A percentile compares a stretch with the other conserved stretches of the same genome.
phyloP scores from a whole-genome alignment of 371 early-diverging fungal species.

The Actinomucor elegans region DNA sequence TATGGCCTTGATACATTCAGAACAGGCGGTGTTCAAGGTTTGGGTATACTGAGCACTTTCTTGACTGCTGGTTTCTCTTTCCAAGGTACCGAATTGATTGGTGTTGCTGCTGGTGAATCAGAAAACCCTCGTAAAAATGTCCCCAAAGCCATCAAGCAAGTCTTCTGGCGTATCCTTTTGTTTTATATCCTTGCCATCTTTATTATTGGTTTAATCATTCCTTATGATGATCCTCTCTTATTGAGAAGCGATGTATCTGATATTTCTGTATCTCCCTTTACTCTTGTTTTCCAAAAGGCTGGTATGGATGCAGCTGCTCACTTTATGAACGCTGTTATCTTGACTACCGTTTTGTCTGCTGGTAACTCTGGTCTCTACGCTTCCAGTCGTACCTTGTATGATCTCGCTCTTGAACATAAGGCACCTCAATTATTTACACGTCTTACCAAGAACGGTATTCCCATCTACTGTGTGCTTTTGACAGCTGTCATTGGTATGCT shows the following conservation, averaged over 20 bases:
- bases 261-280: constrained; percentile 68
- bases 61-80: constrained; percentile 87
- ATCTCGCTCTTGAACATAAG: constrained; percentile 61
- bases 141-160: constrained; percentile 50
- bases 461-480: constrained; percentile 54
- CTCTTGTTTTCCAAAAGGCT: constrained; percentile 63
- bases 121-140: constrained; percentile 72
- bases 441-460: constrained; percentile 51
- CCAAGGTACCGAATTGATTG: constrained; percentile 82
- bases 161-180: constrained; percentile 57
- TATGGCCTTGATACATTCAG: constrained; percentile 33
- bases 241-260: constrained; percentile 44
- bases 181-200: constrained; percentile 68
- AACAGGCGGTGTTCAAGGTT: constrained; percentile 34
- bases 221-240: constrained; percentile 57
- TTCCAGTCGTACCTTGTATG: constrained; percentile 63
- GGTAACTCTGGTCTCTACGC: constrained; percentile 75
- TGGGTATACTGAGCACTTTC: constrained; percentile 51
- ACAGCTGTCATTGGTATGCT: constrained; percentile 53
- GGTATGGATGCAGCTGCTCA: constrained; percentile 43
- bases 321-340: constrained; percentile 46
- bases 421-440: constrained; percentile 51
- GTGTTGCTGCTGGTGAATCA: constrained; percentile 77
- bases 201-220: constrained; percentile 69
- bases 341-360: constrained; percentile 63